phyloP scores from a whole-genome alignment of 345 rosid species.

The Melastoma malabathricum region DNA sequence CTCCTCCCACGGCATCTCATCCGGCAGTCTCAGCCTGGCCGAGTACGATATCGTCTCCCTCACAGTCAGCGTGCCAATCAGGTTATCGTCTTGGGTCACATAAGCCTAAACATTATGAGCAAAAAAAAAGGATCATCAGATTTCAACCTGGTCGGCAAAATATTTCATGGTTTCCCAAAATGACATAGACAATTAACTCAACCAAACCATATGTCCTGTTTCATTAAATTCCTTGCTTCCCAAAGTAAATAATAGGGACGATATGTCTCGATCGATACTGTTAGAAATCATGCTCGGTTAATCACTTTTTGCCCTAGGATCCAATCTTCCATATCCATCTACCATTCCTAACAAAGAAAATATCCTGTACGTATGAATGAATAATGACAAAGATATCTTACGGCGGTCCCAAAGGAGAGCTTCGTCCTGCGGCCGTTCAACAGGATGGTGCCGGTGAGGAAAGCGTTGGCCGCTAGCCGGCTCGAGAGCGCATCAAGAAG shows the following conservation, averaged over 20 bases:
- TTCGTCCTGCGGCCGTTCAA: constrained; percentile 88
- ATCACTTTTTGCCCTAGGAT: too few species aligned
- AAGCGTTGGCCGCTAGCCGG: constrained; percentile 86
- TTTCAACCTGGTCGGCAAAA: too few species aligned
- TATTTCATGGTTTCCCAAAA: too few species aligned
- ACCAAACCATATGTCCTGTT: too few species aligned
- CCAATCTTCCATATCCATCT: too few species aligned
- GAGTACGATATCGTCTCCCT: constrained; percentile 90
- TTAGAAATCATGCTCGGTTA: too few species aligned
- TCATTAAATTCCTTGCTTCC: too few species aligned
- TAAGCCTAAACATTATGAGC: constrained; percentile 37
- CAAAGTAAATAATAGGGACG: too few species aligned
- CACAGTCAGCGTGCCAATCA: constrained; percentile 87
- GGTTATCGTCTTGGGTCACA: constrained; percentile 97
- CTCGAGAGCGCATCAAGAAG: constrained; percentile 92
- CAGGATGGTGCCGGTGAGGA: constrained; percentile 77
- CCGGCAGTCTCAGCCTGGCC: constrained; percentile 73
- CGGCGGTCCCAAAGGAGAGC: constrained; percentile 92
- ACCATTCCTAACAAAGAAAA: too few species aligned
- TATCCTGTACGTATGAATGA: background rate
- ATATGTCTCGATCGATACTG: too few species aligned
- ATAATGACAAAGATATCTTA: constrained; percentile 22
- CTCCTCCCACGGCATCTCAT: constrained; percentile 67
- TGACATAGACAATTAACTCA: too few species aligned
- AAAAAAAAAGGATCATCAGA: too few species aligned